Evolutionary conservation across 495 filamentous ascomycete genomes (phyloP), one percentile per base, ranked within the genome.

Genomic region (Chlorociboria aeruginascens): DNA sequence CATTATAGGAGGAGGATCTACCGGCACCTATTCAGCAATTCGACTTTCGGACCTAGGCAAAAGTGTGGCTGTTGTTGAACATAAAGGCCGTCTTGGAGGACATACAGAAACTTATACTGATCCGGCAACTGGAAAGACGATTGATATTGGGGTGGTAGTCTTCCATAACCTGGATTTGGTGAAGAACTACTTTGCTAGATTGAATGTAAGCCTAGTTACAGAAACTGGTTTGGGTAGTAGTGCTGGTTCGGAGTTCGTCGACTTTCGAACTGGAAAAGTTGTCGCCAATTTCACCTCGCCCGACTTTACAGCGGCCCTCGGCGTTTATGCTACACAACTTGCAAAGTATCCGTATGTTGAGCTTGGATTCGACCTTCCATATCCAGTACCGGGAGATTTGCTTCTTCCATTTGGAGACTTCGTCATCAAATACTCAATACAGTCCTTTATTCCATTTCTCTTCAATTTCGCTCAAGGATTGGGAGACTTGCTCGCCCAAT

Each of bases 1-100:
- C 8, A 65, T 77, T 32, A 62, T 76, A 16, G 71, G 73, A 0
- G 72, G 71, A 13, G 73, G 73, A 7, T 53, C 69, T n/a, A 49
- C 65, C 0, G 72, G 73, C 7, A 67, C 67, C 6, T 74, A 68
- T 49, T 55, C 69, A 0, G 67, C 72, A 0, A 47, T 74, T 14
- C 46, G 58, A 6, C 62, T 77, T 0, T 52, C 45, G 6, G 64
- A 71, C 39, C 34, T 59, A 37, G 56, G 55, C 7, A 65, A 69
- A 46, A 60, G 55, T 0, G 57, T 74, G 10, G 53, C 68, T 12
- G 50, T 77, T 2, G 54, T 76, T 30, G 73, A 77, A 51, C 49
- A 56, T 45, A 59, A 69, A 32, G 45, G 36, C 12, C 40, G 40
- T 7, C 56, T 77, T 0, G 72, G 73, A 7, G 73, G 72, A 0